Percentiles rank a stretch among this genome's conserved stretches.
Evolutionary conservation across 768 basidiomycete species (phyloP).

Genomic region (Tylopilus felleus): DNA sequence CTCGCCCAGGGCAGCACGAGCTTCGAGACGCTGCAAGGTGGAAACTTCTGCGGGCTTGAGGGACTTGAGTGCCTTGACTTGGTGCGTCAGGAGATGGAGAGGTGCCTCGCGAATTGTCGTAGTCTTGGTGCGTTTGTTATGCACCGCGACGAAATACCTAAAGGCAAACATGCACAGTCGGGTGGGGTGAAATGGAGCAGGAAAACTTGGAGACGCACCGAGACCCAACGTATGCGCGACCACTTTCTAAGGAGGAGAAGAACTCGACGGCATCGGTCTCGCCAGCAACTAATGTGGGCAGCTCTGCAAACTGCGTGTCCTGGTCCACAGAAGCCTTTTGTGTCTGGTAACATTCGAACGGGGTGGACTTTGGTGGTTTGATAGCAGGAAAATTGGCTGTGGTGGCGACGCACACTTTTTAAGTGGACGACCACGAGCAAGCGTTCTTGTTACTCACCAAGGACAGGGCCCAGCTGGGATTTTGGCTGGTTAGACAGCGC

Average conservation of each 20-base stretch:
- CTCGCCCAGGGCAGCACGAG: conserved; percentile 79
- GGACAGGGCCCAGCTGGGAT: conserved; percentile 46
- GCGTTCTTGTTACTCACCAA: conserved; percentile 39
- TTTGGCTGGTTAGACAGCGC: conserved; percentile 34
- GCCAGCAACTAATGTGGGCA: conserved; percentile 56
- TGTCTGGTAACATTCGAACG: conserved; percentile 61
- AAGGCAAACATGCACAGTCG: neutral
- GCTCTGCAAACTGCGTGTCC: conserved; percentile 32
- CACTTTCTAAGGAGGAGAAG: conserved; percentile 57
- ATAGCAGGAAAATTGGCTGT: conserved; percentile 66
- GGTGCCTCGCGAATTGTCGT: conserved; percentile 66
- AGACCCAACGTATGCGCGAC: conserved; percentile 56
- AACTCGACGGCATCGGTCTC: conserved; percentile 86
- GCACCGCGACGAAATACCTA: conserved; percentile 83
- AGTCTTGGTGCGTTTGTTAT: conserved; percentile 71
- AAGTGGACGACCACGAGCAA: conserved; percentile 27
- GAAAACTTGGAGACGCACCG: conserved; percentile 45
- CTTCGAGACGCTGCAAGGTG: conserved; percentile 50
- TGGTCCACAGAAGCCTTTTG: conserved; percentile 20
- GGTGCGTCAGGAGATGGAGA: conserved; percentile 66
- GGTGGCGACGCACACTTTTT: conserved; percentile 12
- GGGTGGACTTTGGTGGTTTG: conserved; percentile 51
- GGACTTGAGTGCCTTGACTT: conserved; percentile 82
- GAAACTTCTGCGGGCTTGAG: conserved; percentile 49
- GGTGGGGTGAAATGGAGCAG: conserved; percentile 1